Conservation (phyloP, 108 stramenopile species). For the Fragilaria crotonensis region DNA sequence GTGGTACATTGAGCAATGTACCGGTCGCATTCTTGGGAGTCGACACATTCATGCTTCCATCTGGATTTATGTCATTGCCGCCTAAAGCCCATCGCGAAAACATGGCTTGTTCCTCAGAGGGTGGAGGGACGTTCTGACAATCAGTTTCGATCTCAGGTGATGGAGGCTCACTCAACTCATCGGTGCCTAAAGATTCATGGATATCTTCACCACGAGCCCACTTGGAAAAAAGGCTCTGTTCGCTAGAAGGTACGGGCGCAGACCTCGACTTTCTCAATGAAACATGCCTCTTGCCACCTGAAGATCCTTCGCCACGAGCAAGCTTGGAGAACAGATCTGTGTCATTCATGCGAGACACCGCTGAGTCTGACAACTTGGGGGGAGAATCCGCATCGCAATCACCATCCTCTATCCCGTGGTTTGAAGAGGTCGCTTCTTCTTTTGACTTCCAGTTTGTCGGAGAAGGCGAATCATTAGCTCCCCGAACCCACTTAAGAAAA, state of each 20-base stretch:
- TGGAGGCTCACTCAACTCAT: conserved; percentile 1
- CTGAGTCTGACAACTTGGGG: background rate
- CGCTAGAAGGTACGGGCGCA: conserved; percentile 6
- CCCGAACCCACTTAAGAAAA: background rate
- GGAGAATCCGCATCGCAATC: background rate
- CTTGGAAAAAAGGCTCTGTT: conserved; percentile 32
- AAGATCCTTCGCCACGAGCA: conserved; percentile 39
- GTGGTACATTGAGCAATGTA: conserved; percentile 12
- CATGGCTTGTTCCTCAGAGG: background rate
- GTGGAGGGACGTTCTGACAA: background rate
- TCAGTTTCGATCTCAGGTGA: background rate
- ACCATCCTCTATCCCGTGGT: background rate
- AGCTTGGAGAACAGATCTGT: conserved; percentile 49
- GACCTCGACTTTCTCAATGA: conserved; percentile 4
- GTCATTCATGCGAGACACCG: conserved; percentile 12
- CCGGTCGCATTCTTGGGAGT: conserved; percentile 1
- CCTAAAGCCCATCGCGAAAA: conserved; percentile 35
- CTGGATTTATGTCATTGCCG: conserved; percentile 1
- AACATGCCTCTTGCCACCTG: background rate
- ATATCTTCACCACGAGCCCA: conserved; percentile 27
- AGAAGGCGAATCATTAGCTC: background rate
- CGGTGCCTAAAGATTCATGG: conserved; percentile 1
- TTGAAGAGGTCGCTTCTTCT: background rate
- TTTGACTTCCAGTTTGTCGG: background rate
- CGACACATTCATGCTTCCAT: background rate